phyloP scores from a whole-genome alignment of 2,329 filamentous ascomycete species.

The Polytolypa hystricis region DNA sequence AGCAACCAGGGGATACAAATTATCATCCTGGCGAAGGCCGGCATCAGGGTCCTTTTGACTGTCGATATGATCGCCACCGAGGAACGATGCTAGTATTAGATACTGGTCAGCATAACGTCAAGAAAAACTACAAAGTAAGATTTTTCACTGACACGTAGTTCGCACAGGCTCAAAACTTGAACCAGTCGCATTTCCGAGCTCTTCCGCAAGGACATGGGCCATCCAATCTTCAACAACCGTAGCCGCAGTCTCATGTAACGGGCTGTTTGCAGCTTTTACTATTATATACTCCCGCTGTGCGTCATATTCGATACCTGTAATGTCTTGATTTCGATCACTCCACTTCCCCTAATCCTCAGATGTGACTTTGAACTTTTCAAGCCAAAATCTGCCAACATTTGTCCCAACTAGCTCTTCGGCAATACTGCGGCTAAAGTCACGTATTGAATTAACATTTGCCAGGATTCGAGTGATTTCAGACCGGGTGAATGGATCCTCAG shows the following conservation, averaged over 20 bases:
- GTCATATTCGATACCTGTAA: neutral
- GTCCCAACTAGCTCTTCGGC: neutral
- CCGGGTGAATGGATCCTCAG: no score
- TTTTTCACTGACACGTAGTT: neutral
- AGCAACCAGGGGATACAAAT: no score
- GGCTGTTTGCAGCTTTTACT: neutral
- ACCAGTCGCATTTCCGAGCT: neutral
- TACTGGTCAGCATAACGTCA: neutral
- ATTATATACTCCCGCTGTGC: neutral
- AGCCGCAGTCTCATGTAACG: neutral
- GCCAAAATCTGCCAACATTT: neutral
- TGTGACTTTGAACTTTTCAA: neutral
- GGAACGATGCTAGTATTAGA: neutral
- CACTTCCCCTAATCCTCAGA: neutral
- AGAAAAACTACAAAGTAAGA: neutral
- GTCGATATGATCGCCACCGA: neutral
- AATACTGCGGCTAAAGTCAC: neutral
- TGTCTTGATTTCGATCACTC: neutral
- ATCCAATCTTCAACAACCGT: neutral
- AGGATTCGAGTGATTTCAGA: neutral
- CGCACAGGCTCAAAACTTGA: neutral
- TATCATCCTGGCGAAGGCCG: neutral
- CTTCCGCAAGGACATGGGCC: neutral
- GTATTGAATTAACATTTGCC: neutral
- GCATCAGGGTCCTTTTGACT: neutral